A percentile compares a stretch with the other conserved stretches of the same genome.
phyloP scores from a whole-genome alignment of 2,329 filamentous ascomycete species.

The Bipolaris cookei region DNA sequence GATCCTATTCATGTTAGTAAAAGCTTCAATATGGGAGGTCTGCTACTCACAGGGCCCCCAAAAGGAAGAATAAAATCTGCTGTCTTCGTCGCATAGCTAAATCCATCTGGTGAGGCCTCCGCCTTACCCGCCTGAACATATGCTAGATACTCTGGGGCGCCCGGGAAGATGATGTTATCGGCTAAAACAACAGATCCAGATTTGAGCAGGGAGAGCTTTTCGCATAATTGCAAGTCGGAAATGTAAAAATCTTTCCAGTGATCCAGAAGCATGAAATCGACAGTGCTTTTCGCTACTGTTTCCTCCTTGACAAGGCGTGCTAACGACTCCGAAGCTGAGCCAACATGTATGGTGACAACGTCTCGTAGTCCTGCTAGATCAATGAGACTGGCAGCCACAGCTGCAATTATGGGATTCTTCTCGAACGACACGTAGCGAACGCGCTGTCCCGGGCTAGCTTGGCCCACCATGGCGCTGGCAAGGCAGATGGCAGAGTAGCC shows the following conservation, averaged over 20 bases:
- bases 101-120: background rate
- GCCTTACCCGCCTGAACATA: constrained; percentile 1
- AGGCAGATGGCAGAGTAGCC: constrained; percentile 5
- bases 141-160: constrained; percentile 1
- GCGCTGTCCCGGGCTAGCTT: background rate
- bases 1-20: background rate
- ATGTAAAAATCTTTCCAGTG: constrained; percentile 6
- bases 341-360: background rate
- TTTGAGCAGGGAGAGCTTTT: background rate
- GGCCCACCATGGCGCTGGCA: background rate
- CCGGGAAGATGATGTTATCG: background rate
- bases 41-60: background rate
- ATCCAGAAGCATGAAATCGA: constrained; percentile 3
- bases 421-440: constrained; percentile 1
- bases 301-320: background rate
- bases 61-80: constrained; percentile 3
- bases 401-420: constrained; percentile 2
- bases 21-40: background rate
- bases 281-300: background rate
- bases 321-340: background rate
- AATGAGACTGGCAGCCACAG: background rate
- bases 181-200: background rate
- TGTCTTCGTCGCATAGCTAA: background rate
- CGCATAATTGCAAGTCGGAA: constrained; percentile 1
- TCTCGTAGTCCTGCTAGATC: background rate